Conservation (phyloP, 768 basidiomycete genomes). For the Collybia sp. region DNA sequence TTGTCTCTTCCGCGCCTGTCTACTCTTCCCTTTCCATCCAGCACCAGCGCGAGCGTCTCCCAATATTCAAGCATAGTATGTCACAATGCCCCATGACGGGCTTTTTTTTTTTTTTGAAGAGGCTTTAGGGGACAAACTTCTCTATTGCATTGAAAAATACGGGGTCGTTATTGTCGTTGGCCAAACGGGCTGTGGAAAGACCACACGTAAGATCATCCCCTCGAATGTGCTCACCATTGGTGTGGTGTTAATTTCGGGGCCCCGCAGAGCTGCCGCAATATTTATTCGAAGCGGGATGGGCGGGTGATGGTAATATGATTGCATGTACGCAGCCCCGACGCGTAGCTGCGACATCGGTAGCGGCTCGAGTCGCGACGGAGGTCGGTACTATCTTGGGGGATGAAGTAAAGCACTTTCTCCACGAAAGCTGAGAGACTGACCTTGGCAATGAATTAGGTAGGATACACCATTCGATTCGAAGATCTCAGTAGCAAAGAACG, state of each 20-base stretch:
- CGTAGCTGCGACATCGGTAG: slow-evolving; percentile 94
- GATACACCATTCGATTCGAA: slow-evolving; percentile 96
- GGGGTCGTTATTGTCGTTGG: slow-evolving; percentile 87
- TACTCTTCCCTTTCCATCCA: slow-evolving; percentile 58
- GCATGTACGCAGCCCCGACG: slow-evolving; percentile 92
- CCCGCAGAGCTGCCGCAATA: slow-evolving; percentile 89
- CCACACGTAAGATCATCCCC: slow-evolving; percentile 79
- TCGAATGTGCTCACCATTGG: too few relatives aligned
- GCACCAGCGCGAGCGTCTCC: slow-evolving; percentile 75
- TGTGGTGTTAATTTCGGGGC: slow-evolving; percentile 9
- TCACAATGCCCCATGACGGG: slow-evolving; percentile 3
- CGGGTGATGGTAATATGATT: slow-evolving; percentile 73
- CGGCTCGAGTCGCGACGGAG: slow-evolving; percentile 87
- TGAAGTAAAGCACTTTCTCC: slow-evolving; percentile 46
- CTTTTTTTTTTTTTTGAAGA: slow-evolving; percentile 1
- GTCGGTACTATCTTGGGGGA: slow-evolving; percentile 86
- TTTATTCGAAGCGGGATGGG: slow-evolving; percentile 92
- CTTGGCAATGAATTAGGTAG: slow-evolving; percentile 57
- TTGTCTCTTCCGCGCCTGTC: slow-evolving; percentile 61
- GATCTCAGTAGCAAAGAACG: slow-evolving; percentile 81
- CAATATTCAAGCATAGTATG: slow-evolving; percentile 88
- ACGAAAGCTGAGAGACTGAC: slow-evolving; percentile 15
- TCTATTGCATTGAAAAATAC: slow-evolving; percentile 81
- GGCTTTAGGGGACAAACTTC: slow-evolving; percentile 62
- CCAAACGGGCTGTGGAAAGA: slow-evolving; percentile 97